phyloP scores from a whole-genome alignment of 2,329 filamentous ascomycete species.

The Ascochyta lentis region DNA sequence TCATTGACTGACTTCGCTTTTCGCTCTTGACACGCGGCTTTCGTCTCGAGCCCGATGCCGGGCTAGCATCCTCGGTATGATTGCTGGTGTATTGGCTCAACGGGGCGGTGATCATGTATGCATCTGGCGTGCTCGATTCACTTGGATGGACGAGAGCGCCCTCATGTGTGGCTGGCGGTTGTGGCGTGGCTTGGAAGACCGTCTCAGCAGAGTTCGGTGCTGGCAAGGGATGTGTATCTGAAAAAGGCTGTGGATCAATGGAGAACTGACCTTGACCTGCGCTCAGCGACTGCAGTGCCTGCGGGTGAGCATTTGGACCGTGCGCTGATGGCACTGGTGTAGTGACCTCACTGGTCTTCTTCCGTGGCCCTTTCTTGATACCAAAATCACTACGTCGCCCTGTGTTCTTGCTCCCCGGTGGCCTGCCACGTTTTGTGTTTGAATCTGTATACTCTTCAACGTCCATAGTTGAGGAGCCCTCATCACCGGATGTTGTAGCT shows the following conservation, averaged over 20 bases:
- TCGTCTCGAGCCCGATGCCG: constrained; percentile 36
- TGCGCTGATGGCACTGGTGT: constrained; percentile 30
- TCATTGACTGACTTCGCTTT: constrained; percentile 54
- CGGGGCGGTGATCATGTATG: constrained; percentile 46
- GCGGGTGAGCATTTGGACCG: constrained; percentile 34
- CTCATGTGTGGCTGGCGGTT: constrained; percentile 34
- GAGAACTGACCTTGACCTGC: constrained; percentile 48
- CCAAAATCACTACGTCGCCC: constrained; percentile 56
- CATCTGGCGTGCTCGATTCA: constrained; percentile 39
- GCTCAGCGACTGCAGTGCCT: constrained; percentile 45
- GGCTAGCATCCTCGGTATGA: constrained; percentile 36
- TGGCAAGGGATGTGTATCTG: constrained; percentile 26
- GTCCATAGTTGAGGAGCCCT: constrained; percentile 41
- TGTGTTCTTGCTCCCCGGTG: constrained; percentile 56
- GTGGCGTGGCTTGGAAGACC: constrained; percentile 46
- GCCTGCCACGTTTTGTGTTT: constrained; percentile 43
- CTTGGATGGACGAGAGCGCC: constrained; percentile 25
- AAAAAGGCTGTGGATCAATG: constrained; percentile 38
- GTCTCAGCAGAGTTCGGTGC: constrained; percentile 41
- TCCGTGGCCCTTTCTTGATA: constrained; percentile 57
- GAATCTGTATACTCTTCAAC: constrained; percentile 35
- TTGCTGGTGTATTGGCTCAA: constrained; percentile 42
- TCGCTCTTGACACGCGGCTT: constrained; percentile 52
- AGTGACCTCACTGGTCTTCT: constrained; percentile 37
- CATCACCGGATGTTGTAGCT: constrained; percentile 45